Conservation (phyloP, 352 stramenopile genomes). For the Peronospora tabacina region DNA sequence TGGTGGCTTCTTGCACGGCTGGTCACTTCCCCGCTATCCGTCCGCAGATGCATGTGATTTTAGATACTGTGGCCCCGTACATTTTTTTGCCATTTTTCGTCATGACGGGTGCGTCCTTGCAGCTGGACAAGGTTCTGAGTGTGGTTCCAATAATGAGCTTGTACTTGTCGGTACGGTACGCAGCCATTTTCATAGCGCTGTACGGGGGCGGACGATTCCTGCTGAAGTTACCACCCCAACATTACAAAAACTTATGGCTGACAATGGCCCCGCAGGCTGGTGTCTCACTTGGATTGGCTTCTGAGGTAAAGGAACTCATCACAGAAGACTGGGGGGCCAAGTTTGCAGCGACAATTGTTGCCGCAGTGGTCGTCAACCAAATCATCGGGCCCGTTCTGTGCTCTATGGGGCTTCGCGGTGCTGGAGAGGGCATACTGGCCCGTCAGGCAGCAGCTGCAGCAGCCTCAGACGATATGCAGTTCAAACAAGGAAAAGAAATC, state of each 20-base stretch:
- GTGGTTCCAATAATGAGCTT: constrained; percentile 58
- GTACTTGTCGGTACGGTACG: constrained; percentile 48
- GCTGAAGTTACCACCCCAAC: constrained; percentile 42
- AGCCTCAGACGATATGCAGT: constrained; percentile 4
- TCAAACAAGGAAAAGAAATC: constrained; percentile 7
- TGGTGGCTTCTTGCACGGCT: constrained; percentile 48
- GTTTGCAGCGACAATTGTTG: constrained; percentile 56
- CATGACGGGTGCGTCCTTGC: constrained; percentile 55
- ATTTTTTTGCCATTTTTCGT: constrained; percentile 71
- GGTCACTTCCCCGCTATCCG: constrained; percentile 49
- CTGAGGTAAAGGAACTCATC: constrained; percentile 52
- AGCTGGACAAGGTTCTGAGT: constrained; percentile 52
- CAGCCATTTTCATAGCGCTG: constrained; percentile 48
- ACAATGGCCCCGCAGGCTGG: constrained; percentile 63
- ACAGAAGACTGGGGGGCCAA: constrained; percentile 45
- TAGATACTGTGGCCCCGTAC: constrained; percentile 55
- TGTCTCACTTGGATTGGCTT: constrained; percentile 50
- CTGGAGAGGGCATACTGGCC: constrained; percentile 38
- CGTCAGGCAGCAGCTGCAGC: constrained; percentile 15
- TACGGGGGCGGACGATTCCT: constrained; percentile 49
- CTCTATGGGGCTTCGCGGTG: constrained; percentile 37
- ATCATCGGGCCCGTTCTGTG: constrained; percentile 55
- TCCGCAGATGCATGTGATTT: constrained; percentile 64
- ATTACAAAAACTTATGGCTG: constrained; percentile 66
- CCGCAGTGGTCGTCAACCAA: constrained; percentile 58